These are phyloP conservation scores for Leucosporidium scottii DNA, from an alignment of 768 basidiomycete species.

Conservation along the genomic window DNA sequence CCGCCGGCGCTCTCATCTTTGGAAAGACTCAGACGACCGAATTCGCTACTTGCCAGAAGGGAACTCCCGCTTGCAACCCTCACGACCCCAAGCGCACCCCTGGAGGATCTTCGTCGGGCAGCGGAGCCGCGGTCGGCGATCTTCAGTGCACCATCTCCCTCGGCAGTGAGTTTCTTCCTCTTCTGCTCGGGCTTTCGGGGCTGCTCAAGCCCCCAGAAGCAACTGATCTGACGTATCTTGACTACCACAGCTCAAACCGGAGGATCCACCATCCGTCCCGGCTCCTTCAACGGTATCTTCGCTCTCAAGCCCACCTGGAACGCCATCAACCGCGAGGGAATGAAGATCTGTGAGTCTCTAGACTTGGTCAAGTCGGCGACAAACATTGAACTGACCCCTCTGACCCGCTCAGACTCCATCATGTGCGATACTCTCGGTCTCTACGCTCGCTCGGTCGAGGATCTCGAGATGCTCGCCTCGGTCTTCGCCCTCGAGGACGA, in stretches of 20 bases:
- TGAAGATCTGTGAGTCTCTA: constrained; percentile 33
- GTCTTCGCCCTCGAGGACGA: constrained; percentile 36
- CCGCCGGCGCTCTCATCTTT: constrained; percentile 36
- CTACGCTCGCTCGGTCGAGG: constrained; percentile 38
- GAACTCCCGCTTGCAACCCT: constrained; percentile 34
- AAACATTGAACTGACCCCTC: too few relatives aligned
- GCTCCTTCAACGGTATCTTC: constrained; percentile 41
- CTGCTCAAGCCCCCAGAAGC: neutral
- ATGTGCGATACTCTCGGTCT: constrained; percentile 41
- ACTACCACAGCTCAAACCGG: constrained; percentile 22
- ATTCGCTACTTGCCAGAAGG: constrained; percentile 37
- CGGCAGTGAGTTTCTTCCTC: constrained; percentile 34
- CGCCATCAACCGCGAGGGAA: constrained; percentile 39
- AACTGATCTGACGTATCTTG: neutral
- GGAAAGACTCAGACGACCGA: constrained; percentile 38
- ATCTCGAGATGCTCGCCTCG: constrained; percentile 37
- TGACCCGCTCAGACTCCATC: constrained; percentile 12
- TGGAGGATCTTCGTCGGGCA: constrained; percentile 41
- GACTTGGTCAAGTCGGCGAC: neutral
- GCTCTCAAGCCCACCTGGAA: constrained; percentile 42
- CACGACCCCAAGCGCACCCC: constrained; percentile 38
- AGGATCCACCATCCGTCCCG: constrained; percentile 40
- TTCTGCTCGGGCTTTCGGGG: neutral
- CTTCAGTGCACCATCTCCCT: constrained; percentile 39
- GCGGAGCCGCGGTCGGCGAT: constrained; percentile 41